Base-by-base conservation (phyloP, 208 protist species). In the Leishmania braziliensis region DNA sequence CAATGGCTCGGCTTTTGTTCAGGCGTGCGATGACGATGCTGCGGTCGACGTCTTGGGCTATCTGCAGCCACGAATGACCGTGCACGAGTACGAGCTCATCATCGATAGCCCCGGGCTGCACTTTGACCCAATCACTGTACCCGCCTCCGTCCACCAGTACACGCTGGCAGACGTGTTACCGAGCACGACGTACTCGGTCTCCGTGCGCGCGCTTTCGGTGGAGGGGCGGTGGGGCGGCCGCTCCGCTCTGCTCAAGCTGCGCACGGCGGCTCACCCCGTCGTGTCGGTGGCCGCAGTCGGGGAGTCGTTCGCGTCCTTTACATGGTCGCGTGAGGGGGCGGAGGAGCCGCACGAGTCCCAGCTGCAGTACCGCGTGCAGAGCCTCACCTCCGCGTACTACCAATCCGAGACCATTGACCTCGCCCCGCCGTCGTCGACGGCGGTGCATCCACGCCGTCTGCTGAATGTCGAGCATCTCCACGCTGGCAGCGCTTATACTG, bases 291-390 rank as follows among this genome's bases (percentile, higher is more conserved):
- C 89, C 46, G 79, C 84, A 18, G 79, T 88, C 3, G 94, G 96
- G 65, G 95, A 98, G 85, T 92, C 88, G 4, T 98, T 97, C 79
- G 83, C 93, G 18, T 92, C 92, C 23, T 90, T 98, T 63, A 78
- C 82, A 53, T 97, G 94, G 95, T 81, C 78, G 29, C 94, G 95
- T 23, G 29, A 46, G 48, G 71, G 72, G 23, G 78, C 86, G 50
- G 89, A 93, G 75, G 90, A 85, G 77, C 56, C 80, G 14, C 65
- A 79, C 36, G 93, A 96, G 82, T 84, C 84, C 20, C 88, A 96
- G 78, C 84, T 95, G 58, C 89, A 97, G 86, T 97, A 92, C 78
- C 82, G 81, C 50, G 84, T 97, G 70, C 84, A 85, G 66, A 91
- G 87, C 70, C 23, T 91, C 50, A 80, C 80, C 39, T 88, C 89